A percentile compares a stretch with the other conserved stretches of the same genome.
Evolutionary conservation across 176 grass and related monocot genomes (phyloP).

Genomic region (Melocanna baccifera): DNA sequence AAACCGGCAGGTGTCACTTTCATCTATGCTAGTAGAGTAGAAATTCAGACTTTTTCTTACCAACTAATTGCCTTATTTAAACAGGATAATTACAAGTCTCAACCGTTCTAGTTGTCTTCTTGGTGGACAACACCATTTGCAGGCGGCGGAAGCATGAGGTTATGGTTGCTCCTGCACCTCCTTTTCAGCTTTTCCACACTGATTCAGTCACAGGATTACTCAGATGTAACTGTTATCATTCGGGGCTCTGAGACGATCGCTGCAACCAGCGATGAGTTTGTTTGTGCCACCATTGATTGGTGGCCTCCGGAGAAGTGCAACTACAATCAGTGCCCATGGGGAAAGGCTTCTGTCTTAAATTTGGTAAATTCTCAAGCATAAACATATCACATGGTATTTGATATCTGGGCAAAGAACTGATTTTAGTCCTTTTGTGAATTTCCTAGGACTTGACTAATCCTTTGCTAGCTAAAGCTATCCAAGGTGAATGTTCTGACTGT

Average conservation of each 20-base stretch:
- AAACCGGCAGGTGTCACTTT: slow-evolving; percentile 32
- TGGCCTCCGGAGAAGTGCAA: slow-evolving; percentile 98
- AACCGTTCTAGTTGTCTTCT: slow-evolving; percentile 15
- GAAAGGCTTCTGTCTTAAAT: slow-evolving; percentile 73
- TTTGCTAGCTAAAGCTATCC: slow-evolving; percentile 71
- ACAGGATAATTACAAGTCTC: slow-evolving; percentile 6
- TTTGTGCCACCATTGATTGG: slow-evolving; percentile 97
- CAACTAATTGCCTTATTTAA: slow-evolving; percentile 19
- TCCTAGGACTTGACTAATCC: slow-evolving; percentile 75
- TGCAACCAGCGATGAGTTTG: slow-evolving; percentile 63
- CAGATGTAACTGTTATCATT: slow-evolving; percentile 60
- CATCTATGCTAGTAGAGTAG: slow-evolving; percentile 14
- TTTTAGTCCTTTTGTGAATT: slow-evolving; percentile 17
- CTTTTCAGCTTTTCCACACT: slow-evolving; percentile 36
- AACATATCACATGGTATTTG: neutral
- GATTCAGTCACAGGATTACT: slow-evolving; percentile 52
- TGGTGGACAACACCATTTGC: slow-evolving; percentile 31
- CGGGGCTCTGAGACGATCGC: slow-evolving; percentile 64
- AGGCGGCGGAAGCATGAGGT: slow-evolving; percentile 38
- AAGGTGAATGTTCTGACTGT: slow-evolving; percentile 45
- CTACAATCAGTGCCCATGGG: slow-evolving; percentile 93
- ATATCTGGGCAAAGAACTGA: slow-evolving; percentile 10
- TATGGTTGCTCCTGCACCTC: slow-evolving; percentile 43
- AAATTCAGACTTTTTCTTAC: slow-evolving; percentile 15
- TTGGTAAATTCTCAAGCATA: slow-evolving; percentile 49